Evolutionary conservation across 495 filamentous ascomycete genomes (phyloP).

Genomic region (Penicillium bialowiezense): DNA sequence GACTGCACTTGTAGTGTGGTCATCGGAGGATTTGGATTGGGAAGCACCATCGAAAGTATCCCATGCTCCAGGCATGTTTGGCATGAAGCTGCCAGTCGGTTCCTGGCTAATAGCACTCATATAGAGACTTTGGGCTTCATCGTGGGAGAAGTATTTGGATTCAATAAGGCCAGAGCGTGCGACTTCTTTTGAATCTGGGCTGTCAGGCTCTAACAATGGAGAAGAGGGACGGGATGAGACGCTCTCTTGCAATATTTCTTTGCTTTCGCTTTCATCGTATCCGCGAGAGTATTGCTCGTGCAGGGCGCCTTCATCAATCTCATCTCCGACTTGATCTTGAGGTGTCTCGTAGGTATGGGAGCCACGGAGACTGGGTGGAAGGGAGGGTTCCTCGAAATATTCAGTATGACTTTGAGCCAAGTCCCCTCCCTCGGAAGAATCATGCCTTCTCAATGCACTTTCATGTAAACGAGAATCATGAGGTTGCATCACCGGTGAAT

Average conservation of each 20-base stretch:
- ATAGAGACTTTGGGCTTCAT: slow-evolving; percentile 95
- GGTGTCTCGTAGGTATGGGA: neutral
- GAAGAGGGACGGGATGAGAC: slow-evolving; percentile 7
- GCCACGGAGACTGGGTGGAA: neutral
- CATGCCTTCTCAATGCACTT: slow-evolving; percentile 1
- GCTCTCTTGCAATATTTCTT: slow-evolving; percentile 1
- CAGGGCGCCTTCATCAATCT: neutral
- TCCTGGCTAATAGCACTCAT: slow-evolving; percentile 68
- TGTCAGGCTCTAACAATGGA: slow-evolving; percentile 25
- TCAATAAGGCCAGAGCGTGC: slow-evolving; percentile 55
- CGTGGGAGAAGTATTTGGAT: slow-evolving; percentile 82
- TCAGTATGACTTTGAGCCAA: neutral
- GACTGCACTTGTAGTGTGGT: neutral
- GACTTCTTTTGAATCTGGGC: slow-evolving; percentile 18
- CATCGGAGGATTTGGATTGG: neutral
- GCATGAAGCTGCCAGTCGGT: slow-evolving; percentile 35
- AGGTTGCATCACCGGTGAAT: slow-evolving; percentile 10
- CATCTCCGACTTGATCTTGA: slow-evolving; percentile 4
- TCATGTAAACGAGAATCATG: neutral
- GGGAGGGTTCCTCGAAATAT: neutral
- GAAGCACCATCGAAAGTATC: slow-evolving; percentile 34
- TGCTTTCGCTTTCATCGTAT: slow-evolving; percentile 1
- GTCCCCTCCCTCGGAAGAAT: neutral
- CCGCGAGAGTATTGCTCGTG: neutral
- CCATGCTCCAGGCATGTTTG: slow-evolving; percentile 61